Base-by-base conservation (phyloP, 129 eudicot genomes). In the Daucus carota region DNA sequence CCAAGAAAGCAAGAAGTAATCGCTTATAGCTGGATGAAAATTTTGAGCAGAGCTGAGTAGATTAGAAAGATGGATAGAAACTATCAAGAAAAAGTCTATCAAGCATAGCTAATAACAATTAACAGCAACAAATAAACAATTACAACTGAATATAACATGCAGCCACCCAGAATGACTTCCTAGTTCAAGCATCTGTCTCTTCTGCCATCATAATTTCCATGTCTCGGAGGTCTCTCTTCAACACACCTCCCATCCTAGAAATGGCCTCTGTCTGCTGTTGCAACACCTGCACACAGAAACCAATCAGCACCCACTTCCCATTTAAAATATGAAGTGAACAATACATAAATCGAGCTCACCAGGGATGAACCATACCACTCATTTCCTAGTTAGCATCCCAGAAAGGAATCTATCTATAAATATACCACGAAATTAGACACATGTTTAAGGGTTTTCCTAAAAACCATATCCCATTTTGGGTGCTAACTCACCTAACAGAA, bases 181-280 rank as follows among this genome's bases (percentile, higher is more conserved):
- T 57, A 9, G 65, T 57, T 54, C 22, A 57, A n/a, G 29, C 65
- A 57, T 57, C 65, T 41, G 90, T 86, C 76, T 91, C 98, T 59
- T 94, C 96, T 0, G 97, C 88, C 96, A 94, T 87, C 75, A 94
- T 94, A 59, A 94, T 91, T 86, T 91, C 98, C 98, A 94, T 83
- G 68, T 94, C 97, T 73, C 98, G 72, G 32, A 87, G 71, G 48
- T 94, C 98, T 65, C 98, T 84, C 75, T 91, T 94, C 93, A 94
- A 75, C 78, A 94, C 97, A 73, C 77, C 89, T 57, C 93, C 97
- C 77, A 94, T 86, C 82, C 96, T 85, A 14, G 88, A 88, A 72
- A 94, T 91, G 34, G 97, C 98, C 78, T 89, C 96, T 4, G 98
- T 94, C 82, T 94, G 97, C 84, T 91, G 90, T 75, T 90, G 98